These are phyloP conservation scores for Silene conica DNA, from an alignment of 148 eudicot species.

Conservation along the genomic window DNA sequence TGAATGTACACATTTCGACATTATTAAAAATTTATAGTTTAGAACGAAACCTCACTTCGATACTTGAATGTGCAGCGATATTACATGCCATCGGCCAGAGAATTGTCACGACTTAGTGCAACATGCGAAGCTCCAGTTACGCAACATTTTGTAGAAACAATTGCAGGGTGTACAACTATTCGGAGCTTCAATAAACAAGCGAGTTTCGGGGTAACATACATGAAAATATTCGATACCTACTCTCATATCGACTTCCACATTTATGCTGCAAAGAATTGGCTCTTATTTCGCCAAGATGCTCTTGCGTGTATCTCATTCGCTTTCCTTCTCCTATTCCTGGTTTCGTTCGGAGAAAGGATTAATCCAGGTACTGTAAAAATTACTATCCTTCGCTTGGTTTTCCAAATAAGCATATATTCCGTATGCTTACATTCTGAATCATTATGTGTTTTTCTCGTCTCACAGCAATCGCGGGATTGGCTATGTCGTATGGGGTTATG, in stretches of 20 bases:
- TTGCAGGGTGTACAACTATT: slow-evolving; percentile 13
- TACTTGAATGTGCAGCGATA: slow-evolving; percentile 1
- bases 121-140: slow-evolving; percentile 14
- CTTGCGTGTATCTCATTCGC: slow-evolving; percentile 12
- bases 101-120: background rate
- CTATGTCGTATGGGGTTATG: slow-evolving; percentile 1
- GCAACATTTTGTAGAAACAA: slow-evolving; percentile 19
- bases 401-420: too few species aligned
- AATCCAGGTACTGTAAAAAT: slow-evolving; percentile 10
- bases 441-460: background rate
- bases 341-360: background rate
- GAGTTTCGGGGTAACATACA: slow-evolving; percentile 10
- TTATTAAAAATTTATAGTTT: too few species aligned
- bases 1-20: too few species aligned
- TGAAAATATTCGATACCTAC: slow-evolving; percentile 17
- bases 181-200: slow-evolving; percentile 20
- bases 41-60: background rate
- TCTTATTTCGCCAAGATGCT: slow-evolving; percentile 13
- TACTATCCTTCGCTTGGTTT: background rate
- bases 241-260: slow-evolving; percentile 17
- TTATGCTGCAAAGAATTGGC: slow-evolving; percentile 23
- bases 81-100: slow-evolving; percentile 6
- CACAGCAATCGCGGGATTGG: slow-evolving; percentile 10
- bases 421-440: too few species aligned
- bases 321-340: slow-evolving; percentile 9